phyloP scores from a whole-genome alignment of 345 rosid genomes.

The Salix brachista region DNA sequence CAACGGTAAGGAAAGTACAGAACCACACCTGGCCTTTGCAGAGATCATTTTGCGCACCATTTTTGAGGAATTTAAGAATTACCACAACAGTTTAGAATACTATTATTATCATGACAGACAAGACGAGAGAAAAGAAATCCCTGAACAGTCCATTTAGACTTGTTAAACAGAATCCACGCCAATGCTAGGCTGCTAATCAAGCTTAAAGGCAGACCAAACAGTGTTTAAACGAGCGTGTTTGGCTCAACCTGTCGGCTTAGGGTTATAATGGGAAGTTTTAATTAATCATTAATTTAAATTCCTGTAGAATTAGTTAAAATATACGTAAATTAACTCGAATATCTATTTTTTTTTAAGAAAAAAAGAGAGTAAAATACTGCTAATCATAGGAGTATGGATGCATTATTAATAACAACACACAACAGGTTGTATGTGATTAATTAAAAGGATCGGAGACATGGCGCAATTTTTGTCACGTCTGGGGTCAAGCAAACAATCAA shows the following conservation, averaged over 20 bases:
- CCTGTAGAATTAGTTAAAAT: accelerated
- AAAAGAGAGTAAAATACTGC: neutral
- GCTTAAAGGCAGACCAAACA: neutral
- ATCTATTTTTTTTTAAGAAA: too few relatives aligned
- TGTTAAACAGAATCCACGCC: neutral
- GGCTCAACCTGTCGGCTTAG: too few relatives aligned
- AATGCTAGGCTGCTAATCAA: neutral
- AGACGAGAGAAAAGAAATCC: neutral
- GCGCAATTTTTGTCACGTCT: neutral
- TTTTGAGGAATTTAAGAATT: neutral
- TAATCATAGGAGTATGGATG: neutral
- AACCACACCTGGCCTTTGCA: neutral
- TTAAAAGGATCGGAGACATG: neutral
- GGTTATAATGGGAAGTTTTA: too few relatives aligned
- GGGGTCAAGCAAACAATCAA: neutral
- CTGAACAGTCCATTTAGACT: neutral
- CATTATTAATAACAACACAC: neutral
- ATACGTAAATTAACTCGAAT: accelerated
- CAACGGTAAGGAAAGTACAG: neutral
- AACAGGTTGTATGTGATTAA: neutral
- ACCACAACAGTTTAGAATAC: neutral
- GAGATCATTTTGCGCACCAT: neutral
- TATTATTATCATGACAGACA: neutral
- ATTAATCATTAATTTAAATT: too few relatives aligned
- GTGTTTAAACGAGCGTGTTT: neutral